Evolutionary conservation across 2,329 filamentous ascomycete genomes (phyloP).

Genomic region (Drechslerella coelobrocha): DNA sequence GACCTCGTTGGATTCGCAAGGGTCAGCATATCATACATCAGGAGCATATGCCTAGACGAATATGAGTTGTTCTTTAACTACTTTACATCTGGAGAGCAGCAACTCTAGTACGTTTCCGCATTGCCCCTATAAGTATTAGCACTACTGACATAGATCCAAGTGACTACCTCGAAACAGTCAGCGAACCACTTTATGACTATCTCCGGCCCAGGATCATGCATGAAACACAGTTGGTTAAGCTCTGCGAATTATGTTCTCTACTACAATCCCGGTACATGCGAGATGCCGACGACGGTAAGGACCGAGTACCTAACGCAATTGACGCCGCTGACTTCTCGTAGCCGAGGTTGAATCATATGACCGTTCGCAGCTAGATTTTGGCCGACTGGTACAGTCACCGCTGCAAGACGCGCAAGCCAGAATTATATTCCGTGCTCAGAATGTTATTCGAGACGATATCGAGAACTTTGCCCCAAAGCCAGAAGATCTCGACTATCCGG

Average conservation of each 20-base stretch:
- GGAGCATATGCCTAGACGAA: constrained; percentile 71
- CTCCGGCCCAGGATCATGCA: constrained; percentile 71
- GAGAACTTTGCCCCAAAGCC: constrained; percentile 70
- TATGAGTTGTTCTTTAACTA: constrained; percentile 65
- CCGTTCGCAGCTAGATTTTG: constrained; percentile 68
- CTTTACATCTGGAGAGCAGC: constrained; percentile 53
- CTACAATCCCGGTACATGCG: constrained; percentile 72
- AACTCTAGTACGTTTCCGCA: constrained; percentile 51
- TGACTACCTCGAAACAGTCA: constrained; percentile 71
- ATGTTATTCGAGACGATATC: constrained; percentile 70
- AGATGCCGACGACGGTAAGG: constrained; percentile 62
- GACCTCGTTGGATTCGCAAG: constrained; percentile 72
- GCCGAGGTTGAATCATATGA: constrained; percentile 62
- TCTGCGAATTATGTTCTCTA: constrained; percentile 71
- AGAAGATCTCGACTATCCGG: constrained; percentile 71
- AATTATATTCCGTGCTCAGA: constrained; percentile 70
- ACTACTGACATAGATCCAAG: constrained; percentile 68
- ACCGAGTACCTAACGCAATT: background rate
- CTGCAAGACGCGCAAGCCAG: constrained; percentile 73
- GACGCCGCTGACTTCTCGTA: constrained; percentile 17
- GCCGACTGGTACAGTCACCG: constrained; percentile 68
- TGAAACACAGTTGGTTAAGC: constrained; percentile 70
- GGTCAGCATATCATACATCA: constrained; percentile 70
- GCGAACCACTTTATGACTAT: constrained; percentile 72
- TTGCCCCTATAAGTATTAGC: background rate